Conservation (phyloP, 768 basidiomycete genomes). For the Strobilomyces confusus region DNA sequence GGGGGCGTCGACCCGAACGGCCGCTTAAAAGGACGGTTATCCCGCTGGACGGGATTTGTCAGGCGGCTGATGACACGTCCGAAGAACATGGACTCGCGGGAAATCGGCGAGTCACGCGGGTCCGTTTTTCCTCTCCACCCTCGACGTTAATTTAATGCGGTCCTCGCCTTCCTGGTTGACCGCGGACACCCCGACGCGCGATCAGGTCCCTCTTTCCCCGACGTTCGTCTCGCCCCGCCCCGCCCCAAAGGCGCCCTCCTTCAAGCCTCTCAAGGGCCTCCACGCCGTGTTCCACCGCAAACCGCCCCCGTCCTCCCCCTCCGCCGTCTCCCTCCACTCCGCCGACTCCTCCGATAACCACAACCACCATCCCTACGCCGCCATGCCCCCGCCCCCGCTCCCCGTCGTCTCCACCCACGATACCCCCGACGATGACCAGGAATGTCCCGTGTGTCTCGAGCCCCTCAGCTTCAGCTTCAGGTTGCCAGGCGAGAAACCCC, state of each 20-base stretch:
- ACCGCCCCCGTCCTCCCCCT: conserved; percentile 41
- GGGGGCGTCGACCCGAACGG: too few relatives aligned
- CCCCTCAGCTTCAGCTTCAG: conserved; percentile 90
- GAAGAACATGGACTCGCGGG: background rate
- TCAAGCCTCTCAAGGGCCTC: conserved; percentile 42
- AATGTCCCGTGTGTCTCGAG: conserved; percentile 96
- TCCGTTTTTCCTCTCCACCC: background rate
- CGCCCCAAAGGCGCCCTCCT: conserved; percentile 18
- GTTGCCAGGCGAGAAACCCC: conserved; percentile 93
- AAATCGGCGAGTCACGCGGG: background rate
- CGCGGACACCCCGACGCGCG: conserved; percentile 24
- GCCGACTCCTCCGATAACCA: conserved; percentile 34
- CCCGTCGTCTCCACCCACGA: conserved; percentile 71
- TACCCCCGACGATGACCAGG: conserved; percentile 71
- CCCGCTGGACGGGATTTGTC: background rate
- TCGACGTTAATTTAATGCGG: conserved; percentile 29
- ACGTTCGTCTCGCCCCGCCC: conserved; percentile 39
- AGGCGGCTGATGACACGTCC: too few relatives aligned
- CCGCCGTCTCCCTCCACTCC: conserved; percentile 50
- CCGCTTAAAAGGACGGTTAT: too few relatives aligned
- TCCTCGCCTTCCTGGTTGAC: conserved; percentile 36
- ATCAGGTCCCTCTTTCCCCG: conserved; percentile 39
- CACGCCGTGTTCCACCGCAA: conserved; percentile 51
- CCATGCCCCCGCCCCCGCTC: conserved; percentile 60
- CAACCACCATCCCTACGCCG: conserved; percentile 49